These are phyloP conservation scores for Sistotremastrum niveocremeum DNA, from an alignment of 768 basidiomycete genomes.

Conservation along the genomic window DNA sequence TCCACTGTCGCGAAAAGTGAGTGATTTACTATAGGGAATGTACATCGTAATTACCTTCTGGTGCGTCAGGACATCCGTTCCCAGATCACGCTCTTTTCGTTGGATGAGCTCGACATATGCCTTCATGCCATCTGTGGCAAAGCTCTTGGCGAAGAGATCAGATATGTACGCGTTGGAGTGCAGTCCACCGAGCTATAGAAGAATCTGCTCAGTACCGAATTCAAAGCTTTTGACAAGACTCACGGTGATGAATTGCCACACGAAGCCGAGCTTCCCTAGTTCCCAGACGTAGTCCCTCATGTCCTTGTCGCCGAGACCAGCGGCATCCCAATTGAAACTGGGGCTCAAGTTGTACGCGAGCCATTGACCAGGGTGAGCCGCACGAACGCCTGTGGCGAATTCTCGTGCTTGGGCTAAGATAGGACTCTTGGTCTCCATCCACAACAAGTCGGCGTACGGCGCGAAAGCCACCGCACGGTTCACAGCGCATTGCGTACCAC, in stretches of 20 bases:
- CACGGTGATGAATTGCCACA: conserved; percentile 99
- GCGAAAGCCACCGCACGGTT: conserved; percentile 87
- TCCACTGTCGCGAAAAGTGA: conserved; percentile 49
- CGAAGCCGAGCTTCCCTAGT: conserved; percentile 88
- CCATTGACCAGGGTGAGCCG: conserved; percentile 80
- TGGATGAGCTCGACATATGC: conserved; percentile 96
- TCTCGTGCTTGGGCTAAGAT: conserved; percentile 85
- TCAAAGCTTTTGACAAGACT: conserved; percentile 15
- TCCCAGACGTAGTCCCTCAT: conserved; percentile 89
- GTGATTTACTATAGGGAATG: background rate
- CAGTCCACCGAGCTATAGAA: conserved; percentile 73
- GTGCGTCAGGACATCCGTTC: conserved; percentile 93
- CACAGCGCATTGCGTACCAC: conserved; percentile 89
- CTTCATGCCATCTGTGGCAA: conserved; percentile 94
- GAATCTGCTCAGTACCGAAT: conserved; percentile 2
- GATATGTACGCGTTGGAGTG: conserved; percentile 97
- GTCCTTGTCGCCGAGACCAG: conserved; percentile 71
- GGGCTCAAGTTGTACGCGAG: conserved; percentile 92
- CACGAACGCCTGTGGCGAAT: conserved; percentile 81
- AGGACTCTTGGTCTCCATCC: conserved; percentile 97
- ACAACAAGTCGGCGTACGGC: conserved; percentile 82
- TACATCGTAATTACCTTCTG: conserved; percentile 56
- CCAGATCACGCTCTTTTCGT: conserved; percentile 81
- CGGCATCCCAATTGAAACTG: conserved; percentile 90
- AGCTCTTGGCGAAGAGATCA: conserved; percentile 80